Evolutionary conservation across 2,329 filamentous ascomycete species (phyloP), one percentile per base, ranked within the genome.

Genomic region (Hortaea sp.): DNA sequence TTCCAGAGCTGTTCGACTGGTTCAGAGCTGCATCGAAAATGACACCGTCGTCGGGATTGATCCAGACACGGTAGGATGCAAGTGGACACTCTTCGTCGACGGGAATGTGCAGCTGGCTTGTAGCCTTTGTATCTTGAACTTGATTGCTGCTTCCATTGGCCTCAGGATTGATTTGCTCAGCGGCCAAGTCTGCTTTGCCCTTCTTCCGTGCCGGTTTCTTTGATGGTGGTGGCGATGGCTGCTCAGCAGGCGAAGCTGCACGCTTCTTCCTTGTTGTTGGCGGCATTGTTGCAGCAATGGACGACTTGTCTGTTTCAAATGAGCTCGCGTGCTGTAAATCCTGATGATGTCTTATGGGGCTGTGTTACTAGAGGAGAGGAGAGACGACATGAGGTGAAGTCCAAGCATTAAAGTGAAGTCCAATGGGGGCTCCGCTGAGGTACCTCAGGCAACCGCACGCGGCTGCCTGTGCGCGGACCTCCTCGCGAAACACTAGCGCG

Each of bases 1-100:
- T 92, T 41, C 74, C 66, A 0, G 70, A 67, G 0, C 84, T 70
- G 54, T 88, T 85, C 7, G 86, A 84, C 61, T 89, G 84, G 55
- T 89, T 92, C 40, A 94, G 70, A 0, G 84, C 81, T 0, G 84
- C 86, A 60, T 94, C 87, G 62, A 78, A 90, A 41, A 90, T 86
- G 46, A 83, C 66, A 13, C 79, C 78, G 35, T 75, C 65, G 1
- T 75, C 66, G 4, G 7, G 32, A 49, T 82, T 82, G 46, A 90
- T 76, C 58, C 84, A 81, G 30, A 94, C 85, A 7, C 56, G 55
- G 45, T 64, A 65, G 9, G 48, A 47, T 29, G 20, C 44, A 31
- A 64, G 57, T 6, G 60, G 52, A 45, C 64, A 72, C 11, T 54
- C 60, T 38, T 73, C 70, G 48, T 78, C 75, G 2, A 78, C 58